A percentile compares a stretch with the other conserved stretches of the same genome.
Conservation (phyloP, 2,329 filamentous ascomycete species). For the Fusarium sp. region DNA sequence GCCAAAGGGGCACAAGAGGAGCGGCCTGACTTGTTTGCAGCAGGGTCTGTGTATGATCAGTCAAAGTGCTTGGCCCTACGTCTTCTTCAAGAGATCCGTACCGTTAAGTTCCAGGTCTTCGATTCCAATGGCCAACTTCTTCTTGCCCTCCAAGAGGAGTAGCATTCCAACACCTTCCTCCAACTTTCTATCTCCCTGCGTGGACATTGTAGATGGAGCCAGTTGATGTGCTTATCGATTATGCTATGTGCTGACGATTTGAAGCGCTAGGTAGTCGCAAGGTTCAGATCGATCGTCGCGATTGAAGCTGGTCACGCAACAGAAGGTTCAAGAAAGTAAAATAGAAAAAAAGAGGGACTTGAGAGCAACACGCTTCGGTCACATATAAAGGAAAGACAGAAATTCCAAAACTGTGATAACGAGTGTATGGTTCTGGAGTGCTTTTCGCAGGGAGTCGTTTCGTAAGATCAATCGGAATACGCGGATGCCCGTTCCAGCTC, state of each 20-base stretch:
- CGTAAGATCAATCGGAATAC: constrained; percentile 19
- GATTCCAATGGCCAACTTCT: constrained; percentile 47
- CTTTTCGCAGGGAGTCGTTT: background rate
- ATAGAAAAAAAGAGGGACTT: constrained; percentile 9
- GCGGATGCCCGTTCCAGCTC: constrained; percentile 19
- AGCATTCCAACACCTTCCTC: constrained; percentile 43
- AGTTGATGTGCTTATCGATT: background rate
- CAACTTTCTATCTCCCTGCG: constrained; percentile 25
- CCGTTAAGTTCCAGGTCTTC: constrained; percentile 50
- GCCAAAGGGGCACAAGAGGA: constrained; percentile 38
- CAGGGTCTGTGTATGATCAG: constrained; percentile 39
- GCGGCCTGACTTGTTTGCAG: constrained; percentile 33
- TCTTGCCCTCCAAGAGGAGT: constrained; percentile 47
- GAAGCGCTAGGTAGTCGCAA: background rate
- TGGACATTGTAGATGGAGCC: constrained; percentile 3
- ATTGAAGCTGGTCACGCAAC: background rate
- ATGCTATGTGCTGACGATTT: background rate
- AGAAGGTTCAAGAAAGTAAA: background rate
- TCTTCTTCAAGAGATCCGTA: constrained; percentile 41
- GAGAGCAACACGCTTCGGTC: background rate
- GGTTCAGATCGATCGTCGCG: background rate
- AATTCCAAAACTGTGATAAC: background rate
- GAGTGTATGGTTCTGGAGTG: background rate
- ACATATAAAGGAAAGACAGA: background rate
- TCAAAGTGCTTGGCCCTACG: background rate